phyloP scores from a whole-genome alignment of 768 basidiomycete species.

The Suillus variegatus region DNA sequence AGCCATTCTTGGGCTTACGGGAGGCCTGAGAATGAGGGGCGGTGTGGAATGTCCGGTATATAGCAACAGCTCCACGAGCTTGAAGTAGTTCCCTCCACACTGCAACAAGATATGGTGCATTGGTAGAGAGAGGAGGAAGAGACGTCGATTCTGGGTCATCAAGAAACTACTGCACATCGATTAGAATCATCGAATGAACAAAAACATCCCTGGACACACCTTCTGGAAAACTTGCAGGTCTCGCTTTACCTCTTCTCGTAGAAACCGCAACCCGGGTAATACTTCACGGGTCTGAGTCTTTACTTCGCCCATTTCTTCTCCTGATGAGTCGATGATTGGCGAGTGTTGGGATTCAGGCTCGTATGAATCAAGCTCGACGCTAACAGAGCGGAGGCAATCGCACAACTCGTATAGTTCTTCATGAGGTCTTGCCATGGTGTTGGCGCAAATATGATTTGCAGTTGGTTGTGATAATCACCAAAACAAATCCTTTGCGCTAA shows the following conservation, averaged over 20 bases:
- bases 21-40: background rate
- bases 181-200: constrained; percentile 6
- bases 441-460: background rate
- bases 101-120: constrained; percentile 77
- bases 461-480: background rate
- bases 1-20: constrained; percentile 4
- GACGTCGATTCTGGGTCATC: constrained; percentile 39
- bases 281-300: constrained; percentile 14
- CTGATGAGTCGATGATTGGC: constrained; percentile 39
- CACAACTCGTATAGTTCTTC: constrained; percentile 10
- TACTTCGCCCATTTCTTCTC: constrained; percentile 11
- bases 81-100: constrained; percentile 80
- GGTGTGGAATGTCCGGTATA: constrained; percentile 55
- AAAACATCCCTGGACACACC: constrained; percentile 21
- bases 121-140: constrained; percentile 64
- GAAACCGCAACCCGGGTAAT: constrained; percentile 41
- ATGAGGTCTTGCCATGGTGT: constrained; percentile 3
- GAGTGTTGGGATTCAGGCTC: constrained; percentile 20
- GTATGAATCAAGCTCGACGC: constrained; percentile 26
- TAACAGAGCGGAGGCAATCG: constrained; percentile 23
- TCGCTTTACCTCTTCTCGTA: constrained; percentile 43
- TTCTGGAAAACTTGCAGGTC: constrained; percentile 44
- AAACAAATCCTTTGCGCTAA: background rate
- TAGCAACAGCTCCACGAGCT: constrained; percentile 57
- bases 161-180: constrained; percentile 58